Base-by-base conservation (phyloP, 78 protist genomes). In the Thecamonas trahens region DNA sequence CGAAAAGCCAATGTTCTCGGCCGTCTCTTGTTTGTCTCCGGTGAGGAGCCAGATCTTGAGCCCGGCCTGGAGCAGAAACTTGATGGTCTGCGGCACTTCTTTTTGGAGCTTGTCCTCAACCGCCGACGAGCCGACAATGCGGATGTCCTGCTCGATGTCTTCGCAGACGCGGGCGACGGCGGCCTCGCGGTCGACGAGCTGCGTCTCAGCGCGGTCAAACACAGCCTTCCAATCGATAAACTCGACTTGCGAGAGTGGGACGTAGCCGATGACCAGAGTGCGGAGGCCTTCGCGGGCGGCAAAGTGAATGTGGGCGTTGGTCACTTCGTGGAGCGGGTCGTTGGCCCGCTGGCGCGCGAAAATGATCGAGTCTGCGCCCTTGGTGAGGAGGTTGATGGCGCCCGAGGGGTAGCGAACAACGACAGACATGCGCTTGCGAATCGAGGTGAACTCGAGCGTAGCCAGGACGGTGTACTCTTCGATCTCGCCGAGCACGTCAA, bases 21-120 rank as follows among this genome's bases (percentile, higher is more conserved):
- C 93, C 9, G 93, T 88, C 62, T 83, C 87, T 45, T 87, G 88
- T 66, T 88, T 88, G 68, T 88, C 93, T 38, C 93, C 93, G 9
- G 93, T 88, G 45, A 88, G 44, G 42, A 88, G 79, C 93, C 93
- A 88, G 49, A 89, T 61, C 26, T 77, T 72, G 59, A 89, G 28
- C 26, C 94, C 94, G n/a, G 83, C 79, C 26, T 76, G 66, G 22
- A 45, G 6, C 24, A 91, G 75, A 17, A 37, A 26, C 13, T 20
- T 47, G 49, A 91, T 78, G 1, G 91, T 35, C 22, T 78, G 87
- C 3, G 94, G 91, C 7, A 90, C 94, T 17, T 72, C 88, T 8
- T 35, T 83, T 64, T 90, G 92, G 31, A 91, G 79, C 58, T 63
- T 59, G 76, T 91, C 96, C 44, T 89, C 94, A 53, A 91, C 58